Evolutionary conservation across 1,284 basidiomycete genomes (phyloP), one percentile per base, ranked within the genome.

Genomic region (Heterobasidion occidentale): DNA sequence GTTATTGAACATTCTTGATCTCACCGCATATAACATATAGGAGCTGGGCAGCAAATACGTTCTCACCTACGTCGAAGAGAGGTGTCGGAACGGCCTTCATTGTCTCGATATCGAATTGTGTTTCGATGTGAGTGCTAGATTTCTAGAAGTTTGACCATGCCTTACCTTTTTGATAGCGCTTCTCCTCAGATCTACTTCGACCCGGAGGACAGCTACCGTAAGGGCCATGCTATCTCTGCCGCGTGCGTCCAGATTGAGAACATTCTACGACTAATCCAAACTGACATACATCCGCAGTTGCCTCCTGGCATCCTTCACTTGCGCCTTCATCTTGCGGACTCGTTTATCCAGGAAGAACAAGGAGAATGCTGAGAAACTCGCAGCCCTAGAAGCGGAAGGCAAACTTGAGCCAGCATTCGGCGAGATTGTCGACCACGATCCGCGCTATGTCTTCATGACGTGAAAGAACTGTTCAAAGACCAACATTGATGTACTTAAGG

Each of bases 111-210:
- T 78, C 78, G 9, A 81, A 80, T 63, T 77, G 75, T 57, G 71
- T 81, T 14, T 81, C 79, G 8, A 81, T 81, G 79, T 79, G 52
- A 27, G 42, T 15, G 20, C 38, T 35, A 17, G 8, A 17, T 27
- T 4, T 20, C 19, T 34, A 38, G 11, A 45, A 45, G 4, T 45
- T 45, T 8, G 7, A 36, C 36, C 8, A 8, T 17, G 9, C 33
- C 9, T 14, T 33, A 19, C 27, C 20, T 12, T 11, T 44, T 52
- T 46, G 49, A 1, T 56, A 81, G 79, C 36, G 79, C 79, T 0
- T 77, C 78, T 1, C 80, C 79, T n/a, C 80, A 81, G 63, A 71
- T 82, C 5, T 81, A 81, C 60, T 81, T 80, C 59, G 79, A 82
- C 61, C 67, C 75, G 0, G 67, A 76, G 47, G 74, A 79, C 55